phyloP scores from a whole-genome alignment of 805 yeast genomes.

The Zygosaccharomyces kombuchaensis region DNA sequence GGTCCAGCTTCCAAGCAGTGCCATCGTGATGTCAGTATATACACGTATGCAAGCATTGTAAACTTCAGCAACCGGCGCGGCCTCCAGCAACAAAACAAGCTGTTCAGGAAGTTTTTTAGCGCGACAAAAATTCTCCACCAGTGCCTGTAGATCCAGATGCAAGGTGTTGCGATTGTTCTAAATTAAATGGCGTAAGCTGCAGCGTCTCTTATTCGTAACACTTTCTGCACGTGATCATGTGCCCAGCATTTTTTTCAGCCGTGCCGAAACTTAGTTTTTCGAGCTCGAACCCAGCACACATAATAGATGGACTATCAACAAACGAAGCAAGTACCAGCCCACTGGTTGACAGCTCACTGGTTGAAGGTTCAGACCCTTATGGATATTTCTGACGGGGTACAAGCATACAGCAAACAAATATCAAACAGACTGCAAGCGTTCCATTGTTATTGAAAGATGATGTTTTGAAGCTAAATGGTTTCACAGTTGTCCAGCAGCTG shows the following conservation, averaged over 20 bases:
- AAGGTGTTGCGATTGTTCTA: too few relatives aligned
- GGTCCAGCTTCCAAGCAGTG: too few relatives aligned
- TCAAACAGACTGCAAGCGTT: not conserved
- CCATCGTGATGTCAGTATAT: too few relatives aligned
- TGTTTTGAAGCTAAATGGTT: not conserved
- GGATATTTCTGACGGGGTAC: not conserved
- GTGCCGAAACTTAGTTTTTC: not conserved
- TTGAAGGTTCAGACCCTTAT: not conserved
- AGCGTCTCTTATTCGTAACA: not conserved
- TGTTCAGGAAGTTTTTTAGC: not conserved
- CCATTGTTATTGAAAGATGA: not conserved
- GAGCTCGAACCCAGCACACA: not conserved
- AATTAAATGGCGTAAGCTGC: too few relatives aligned
- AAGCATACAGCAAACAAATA: conserved; percentile 3
- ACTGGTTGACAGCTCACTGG: not conserved
- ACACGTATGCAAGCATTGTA: too few relatives aligned
- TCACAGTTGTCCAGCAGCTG: not conserved
- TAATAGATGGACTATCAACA: not conserved
- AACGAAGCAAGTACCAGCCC: not conserved
- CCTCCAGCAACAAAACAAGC: not conserved
- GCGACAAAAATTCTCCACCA: too few relatives aligned
- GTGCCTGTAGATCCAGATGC: too few relatives aligned
- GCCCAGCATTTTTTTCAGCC: conserved; percentile 14
- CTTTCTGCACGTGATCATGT: not conserved
- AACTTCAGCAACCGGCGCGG: too few relatives aligned